phyloP scores from a whole-genome alignment of 306 rosid species.

The Acacia confusa region DNA sequence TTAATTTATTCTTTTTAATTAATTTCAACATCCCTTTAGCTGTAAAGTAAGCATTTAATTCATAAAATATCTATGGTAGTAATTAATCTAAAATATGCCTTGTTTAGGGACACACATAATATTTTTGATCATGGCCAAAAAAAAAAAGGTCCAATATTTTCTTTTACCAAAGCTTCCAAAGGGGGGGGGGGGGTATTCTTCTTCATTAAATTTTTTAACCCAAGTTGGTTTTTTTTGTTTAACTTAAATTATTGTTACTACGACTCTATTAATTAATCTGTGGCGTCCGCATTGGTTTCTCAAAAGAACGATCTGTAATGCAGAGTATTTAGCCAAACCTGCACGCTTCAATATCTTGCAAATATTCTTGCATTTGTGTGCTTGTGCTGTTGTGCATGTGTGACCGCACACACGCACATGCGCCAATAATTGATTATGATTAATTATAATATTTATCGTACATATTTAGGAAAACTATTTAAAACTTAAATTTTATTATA shows the following conservation, averaged over 20 bases:
- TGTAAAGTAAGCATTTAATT: background rate
- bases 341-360: background rate
- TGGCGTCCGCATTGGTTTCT: background rate
- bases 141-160: no score
- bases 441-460: background rate
- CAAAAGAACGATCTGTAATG: background rate
- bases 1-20: constrained; percentile 24
- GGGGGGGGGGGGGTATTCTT: no score
- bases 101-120: background rate
- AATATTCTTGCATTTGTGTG: background rate
- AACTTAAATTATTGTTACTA: background rate
- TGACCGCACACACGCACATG: background rate
- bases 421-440: background rate
- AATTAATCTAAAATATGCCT: background rate
- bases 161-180: no score
- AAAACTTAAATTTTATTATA: background rate
- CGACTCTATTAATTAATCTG: background rate
- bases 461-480: background rate
- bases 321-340: constrained; percentile 1
- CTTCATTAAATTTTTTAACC: background rate
- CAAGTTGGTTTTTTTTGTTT: background rate
- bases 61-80: background rate
- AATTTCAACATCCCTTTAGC: background rate
- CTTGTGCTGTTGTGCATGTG: background rate
- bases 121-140: background rate